Base-by-base conservation (phyloP, 2,329 filamentous ascomycete species). In the Dothidotthia symphoricarpi region DNA sequence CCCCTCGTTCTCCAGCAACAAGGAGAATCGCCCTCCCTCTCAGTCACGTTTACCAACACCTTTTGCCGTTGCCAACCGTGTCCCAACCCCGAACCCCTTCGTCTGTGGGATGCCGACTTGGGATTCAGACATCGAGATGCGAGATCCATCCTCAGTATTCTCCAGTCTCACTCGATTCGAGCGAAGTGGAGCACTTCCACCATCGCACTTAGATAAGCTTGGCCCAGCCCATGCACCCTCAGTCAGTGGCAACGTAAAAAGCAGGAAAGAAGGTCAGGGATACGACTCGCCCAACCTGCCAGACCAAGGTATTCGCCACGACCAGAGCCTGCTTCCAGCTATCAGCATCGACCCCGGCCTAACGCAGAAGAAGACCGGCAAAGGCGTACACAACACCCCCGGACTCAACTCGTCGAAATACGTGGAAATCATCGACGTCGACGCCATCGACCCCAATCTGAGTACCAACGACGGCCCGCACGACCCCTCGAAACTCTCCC, bases 241-340 rank as follows among this genome's bases (percentile, higher is more conserved):
- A 2, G 41, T 38, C 5, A 16, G 19, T 1, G 45, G 42, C 9
- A 49, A 41, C 8, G 24, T 59, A 3, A 59, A 51, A 37, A 56
- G 54, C 16, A 51, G 53, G 19, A 66, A 64, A 29, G 60, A 64
- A 36, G 55, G 49, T 8, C 16, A 49, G n/a, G 28, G 38, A 3
- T 30, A 27, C 22, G 41, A 31, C 12, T 34, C 36, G 7, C 37
- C 42, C 16, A 40, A 19, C 9, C 26, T 24, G 6, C 28, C 41
- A n/a, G 36, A 49, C 7, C 39, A 43, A 13, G 35, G 32, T 8
- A 19, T 34, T 13, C 45, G 49, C 8, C 50, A 59, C 15, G 48
- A 58, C 22, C 41, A 56, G 25, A 51, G 45, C 27, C 26, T 46
- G 9, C 39, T 51, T 8, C 39, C 42, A 15, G 31, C 13, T 3